Percentiles rank a stretch among this genome's conserved stretches.
Evolutionary conservation across 371 early-diverging fungal species (phyloP).

Genomic region (Chytridium lagenaria): DNA sequence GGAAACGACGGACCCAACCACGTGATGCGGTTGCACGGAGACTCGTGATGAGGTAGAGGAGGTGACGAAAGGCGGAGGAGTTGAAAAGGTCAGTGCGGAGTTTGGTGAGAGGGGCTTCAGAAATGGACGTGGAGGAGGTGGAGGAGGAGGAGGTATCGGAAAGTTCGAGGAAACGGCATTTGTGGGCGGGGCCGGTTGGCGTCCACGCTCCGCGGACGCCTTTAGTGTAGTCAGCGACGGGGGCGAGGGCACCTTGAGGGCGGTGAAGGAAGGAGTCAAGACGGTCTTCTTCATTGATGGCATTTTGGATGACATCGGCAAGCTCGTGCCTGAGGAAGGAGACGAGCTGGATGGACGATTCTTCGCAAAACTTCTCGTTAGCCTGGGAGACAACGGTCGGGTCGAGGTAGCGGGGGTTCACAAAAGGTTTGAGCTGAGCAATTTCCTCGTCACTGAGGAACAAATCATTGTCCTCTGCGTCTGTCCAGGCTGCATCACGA

Average conservation of each 20-base stretch:
- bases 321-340: constrained; percentile 62
- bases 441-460: constrained; percentile 55
- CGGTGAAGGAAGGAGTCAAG: constrained; percentile 32
- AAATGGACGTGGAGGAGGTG: not conserved
- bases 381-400: constrained; percentile 53
- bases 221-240: constrained; percentile 60
- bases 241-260: constrained; percentile 17
- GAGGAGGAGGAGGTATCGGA: not conserved
- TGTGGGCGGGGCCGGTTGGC: constrained; percentile 65
- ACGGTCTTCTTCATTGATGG: constrained; percentile 47
- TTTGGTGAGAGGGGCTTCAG: constrained; percentile 17
- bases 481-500: not conserved
- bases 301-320: constrained; percentile 44
- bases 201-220: constrained; percentile 62
- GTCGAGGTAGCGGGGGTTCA: constrained; percentile 71
- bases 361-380: constrained; percentile 68
- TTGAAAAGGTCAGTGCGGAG: constrained; percentile 35
- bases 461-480: constrained; percentile 22
- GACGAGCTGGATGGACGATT: constrained; percentile 70
- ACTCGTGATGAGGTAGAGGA: constrained; percentile 35
- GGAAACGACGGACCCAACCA: constrained; percentile 61
- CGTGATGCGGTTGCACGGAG: constrained; percentile 31
- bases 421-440: constrained; percentile 53
- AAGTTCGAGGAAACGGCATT: constrained; percentile 62
- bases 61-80: constrained; percentile 36